phyloP scores from a whole-genome alignment of 495 filamentous ascomycete genomes.

The Elaphomyces granulatus region DNA sequence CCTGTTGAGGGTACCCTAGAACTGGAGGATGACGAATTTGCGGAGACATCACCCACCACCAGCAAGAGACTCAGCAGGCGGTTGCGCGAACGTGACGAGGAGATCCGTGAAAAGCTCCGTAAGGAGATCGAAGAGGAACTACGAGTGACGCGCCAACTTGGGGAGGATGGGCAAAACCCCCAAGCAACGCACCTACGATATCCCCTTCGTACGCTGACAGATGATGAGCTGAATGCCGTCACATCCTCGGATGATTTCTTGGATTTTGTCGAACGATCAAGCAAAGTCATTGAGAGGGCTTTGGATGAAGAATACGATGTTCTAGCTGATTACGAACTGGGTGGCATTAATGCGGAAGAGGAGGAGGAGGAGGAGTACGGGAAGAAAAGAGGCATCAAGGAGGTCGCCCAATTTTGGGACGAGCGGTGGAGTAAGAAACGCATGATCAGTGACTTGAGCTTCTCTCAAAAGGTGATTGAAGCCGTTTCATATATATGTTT shows the following conservation, averaged over 20 bases:
- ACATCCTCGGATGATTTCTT: slow-evolving; percentile 87
- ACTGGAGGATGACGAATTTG: slow-evolving; percentile 52
- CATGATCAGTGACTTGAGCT: slow-evolving; percentile 85
- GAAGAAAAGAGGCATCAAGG: slow-evolving; percentile 67
- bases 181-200: slow-evolving; percentile 42
- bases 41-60: slow-evolving; percentile 26
- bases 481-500: not conserved
- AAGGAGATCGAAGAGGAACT: slow-evolving; percentile 89
- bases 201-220: slow-evolving; percentile 64
- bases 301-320: slow-evolving; percentile 92
- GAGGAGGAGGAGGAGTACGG: slow-evolving; percentile 76
- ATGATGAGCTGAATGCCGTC: slow-evolving; percentile 81
- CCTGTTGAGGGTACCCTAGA: slow-evolving; percentile 42
- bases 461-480: slow-evolving; percentile 62
- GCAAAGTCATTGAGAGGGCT: slow-evolving; percentile 92
- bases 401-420: slow-evolving; percentile 85
- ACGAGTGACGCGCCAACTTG: slow-evolving; percentile 46
- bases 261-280: slow-evolving; percentile 88
- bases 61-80: slow-evolving; percentile 59
- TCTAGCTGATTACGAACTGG: slow-evolving; percentile 80
- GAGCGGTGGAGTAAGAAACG: slow-evolving; percentile 94
- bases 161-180: slow-evolving; percentile 35
- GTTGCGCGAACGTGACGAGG: slow-evolving; percentile 69
- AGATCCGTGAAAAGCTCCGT: slow-evolving; percentile 69
- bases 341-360: slow-evolving; percentile 49